A percentile compares a stretch with the other conserved stretches of the same genome.
Evolutionary conservation across 169 alveolate species (phyloP).

Genomic region (Eimeria nieschulzi): DNA sequence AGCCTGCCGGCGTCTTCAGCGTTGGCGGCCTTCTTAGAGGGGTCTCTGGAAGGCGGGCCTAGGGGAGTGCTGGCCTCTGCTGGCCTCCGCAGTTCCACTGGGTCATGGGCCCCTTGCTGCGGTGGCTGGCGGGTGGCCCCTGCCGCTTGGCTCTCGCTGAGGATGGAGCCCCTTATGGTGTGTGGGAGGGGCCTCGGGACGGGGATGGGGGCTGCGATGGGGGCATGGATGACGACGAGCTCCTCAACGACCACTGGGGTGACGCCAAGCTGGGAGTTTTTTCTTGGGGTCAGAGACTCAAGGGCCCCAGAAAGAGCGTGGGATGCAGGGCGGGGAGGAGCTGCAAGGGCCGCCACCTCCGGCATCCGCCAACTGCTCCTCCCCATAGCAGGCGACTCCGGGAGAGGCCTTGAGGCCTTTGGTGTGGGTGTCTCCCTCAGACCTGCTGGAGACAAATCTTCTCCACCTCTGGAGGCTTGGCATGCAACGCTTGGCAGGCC

Average conservation of each 20-base stretch:
- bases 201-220: slow-evolving; percentile 44
- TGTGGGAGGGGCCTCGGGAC: background rate
- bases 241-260: background rate
- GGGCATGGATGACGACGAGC: slow-evolving; percentile 22
- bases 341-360: background rate
- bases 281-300: background rate
- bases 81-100: background rate
- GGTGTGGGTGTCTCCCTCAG: background rate
- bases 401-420: background rate
- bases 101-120: background rate
- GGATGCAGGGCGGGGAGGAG: background rate
- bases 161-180: background rate
- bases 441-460: too few species aligned
- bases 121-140: background rate
- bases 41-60: background rate
- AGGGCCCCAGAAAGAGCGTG: slow-evolving; percentile 12
- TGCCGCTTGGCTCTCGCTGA: background rate
- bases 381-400: background rate
- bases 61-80: too few species aligned
- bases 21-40: background rate
- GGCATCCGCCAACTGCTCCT: slow-evolving; percentile 50
- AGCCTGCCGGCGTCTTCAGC: background rate
- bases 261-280: background rate
- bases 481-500: background rate
- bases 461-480: too few species aligned